Base-by-base conservation (phyloP, 495 filamentous ascomycete species). In the Chaetomium fimeti region DNA sequence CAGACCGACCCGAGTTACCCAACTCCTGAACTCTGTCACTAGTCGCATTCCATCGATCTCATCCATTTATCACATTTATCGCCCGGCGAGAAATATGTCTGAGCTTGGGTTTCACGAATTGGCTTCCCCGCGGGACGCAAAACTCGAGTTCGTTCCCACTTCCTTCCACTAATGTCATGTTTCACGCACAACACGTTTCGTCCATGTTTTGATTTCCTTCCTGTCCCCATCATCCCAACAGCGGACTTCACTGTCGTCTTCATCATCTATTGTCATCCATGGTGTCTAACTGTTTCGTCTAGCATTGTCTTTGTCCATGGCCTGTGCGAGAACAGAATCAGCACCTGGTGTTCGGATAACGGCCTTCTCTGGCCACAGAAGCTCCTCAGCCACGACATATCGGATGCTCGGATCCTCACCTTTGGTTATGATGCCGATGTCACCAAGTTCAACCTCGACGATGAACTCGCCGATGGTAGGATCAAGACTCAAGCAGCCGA, bases 371-470 rank as follows among this genome's bases (percentile, higher is more conserved):
- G 51, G 51, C 51, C 51, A 4, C 2, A n/a, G 20, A 16, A 28
- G 8, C 16, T 53, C 12, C 51, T 53, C 6, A 27, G 18, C 51
- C 51, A 29, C 3, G 51, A 53, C 27, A 27, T 53, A 5, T 3
- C 51, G 6, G 51, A 53, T 53, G 51, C 51, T 29, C 51, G 51
- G 25, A 53, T 53, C 51, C 7, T 53, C 18, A 22, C 51, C 24
- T 53, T 53, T 29, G 51, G 51, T 25, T 53, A 53, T 25, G 51
- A 53, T 15, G 51, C 51, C 27, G 51, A 53, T 32, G 51, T 53
- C 5, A 53, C 51, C 51, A 53, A 53, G 27, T n/a, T 53, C 12
- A 45, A 24, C 22, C 22, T 25, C n/a, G 13, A 22, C 13, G n/a
- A 24, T 16, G 42, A 45, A 15, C 42, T 51, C n/a, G 25, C n/a